phyloP scores from a whole-genome alignment of 2,329 filamentous ascomycete species.

The Exophiala oligosperma region DNA sequence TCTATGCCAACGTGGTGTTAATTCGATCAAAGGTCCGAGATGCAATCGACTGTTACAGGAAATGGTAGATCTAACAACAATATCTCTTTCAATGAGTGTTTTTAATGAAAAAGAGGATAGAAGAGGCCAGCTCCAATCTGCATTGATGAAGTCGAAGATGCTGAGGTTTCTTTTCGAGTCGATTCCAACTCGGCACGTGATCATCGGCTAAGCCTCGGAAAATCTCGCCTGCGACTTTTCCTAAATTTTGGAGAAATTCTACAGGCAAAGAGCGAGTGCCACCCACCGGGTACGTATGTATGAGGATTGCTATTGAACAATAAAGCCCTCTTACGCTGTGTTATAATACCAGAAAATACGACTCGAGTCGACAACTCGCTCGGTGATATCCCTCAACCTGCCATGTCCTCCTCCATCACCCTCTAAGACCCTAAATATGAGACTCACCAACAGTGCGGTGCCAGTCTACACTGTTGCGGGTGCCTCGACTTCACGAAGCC shows the following conservation, averaged over 20 bases:
- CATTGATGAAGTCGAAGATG: not conserved
- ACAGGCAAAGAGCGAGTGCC: not conserved
- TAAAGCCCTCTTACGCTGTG: no score
- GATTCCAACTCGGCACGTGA: not conserved
- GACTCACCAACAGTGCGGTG: constrained; percentile 68
- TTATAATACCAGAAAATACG: no score
- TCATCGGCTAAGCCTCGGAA: not conserved
- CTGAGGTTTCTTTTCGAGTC: not conserved
- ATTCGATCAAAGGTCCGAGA: no score
- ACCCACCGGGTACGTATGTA: constrained; percentile 9
- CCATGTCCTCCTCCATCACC: not conserved
- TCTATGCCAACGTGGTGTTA: no score
- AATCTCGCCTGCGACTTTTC: not conserved
- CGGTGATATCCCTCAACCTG: not conserved
- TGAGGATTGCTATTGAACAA: not conserved
- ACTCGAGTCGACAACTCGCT: no score
- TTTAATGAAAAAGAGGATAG: not conserved
- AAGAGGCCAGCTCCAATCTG: constrained; percentile 9
- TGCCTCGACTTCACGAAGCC: constrained; percentile 77
- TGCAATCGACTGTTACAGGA: no score
- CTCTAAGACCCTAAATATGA: constrained; percentile 38
- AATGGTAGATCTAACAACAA: no score
- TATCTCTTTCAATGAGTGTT: not conserved
- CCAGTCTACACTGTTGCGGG: constrained; percentile 95
- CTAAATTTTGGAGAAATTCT: constrained; percentile 7